Base-by-base conservation (phyloP, 78 protist genomes). In the Dictyostelium firmibasis region DNA sequence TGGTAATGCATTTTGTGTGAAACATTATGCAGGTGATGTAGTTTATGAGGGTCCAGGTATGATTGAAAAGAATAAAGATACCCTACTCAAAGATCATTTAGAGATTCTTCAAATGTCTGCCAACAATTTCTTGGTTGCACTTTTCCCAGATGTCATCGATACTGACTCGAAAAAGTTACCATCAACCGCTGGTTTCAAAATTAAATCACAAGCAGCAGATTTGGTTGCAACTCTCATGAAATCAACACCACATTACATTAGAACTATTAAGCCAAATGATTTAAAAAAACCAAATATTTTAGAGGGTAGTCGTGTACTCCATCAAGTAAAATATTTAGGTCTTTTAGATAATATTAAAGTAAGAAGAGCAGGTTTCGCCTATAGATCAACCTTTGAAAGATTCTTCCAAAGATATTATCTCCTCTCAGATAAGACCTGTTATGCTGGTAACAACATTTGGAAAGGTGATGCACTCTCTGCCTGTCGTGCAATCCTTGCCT, bases 21-120 rank as follows among this genome's bases (percentile, higher is more conserved):
- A 76, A 83, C 99, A 98, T 92, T 98, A 97, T 91, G 99, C 99
- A 10, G 99, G 99, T 74, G 95, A 87, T 25, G 99, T 98, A 27
- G 69, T 62, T 53, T 98, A 98, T 74, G 93, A 96, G 13, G 87
- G 88, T 60, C 89, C 77, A 20, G 96, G 97, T 62, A 96, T 98
- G 92, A 47, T 91, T 38, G 96, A 92, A 41, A 98, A 98, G 97
- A 98, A 98, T 96, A 97, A 95, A 83, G 99, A 98, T 92, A 50
- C 95, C n/a, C 96, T 98, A 7, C 77, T 86, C 57, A 87, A 96
- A 27, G 98, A 93, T 70, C 95, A 92, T 79, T 78, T 87, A 77
- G 96, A 91, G 38, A 57, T 91, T 74, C 84, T 86, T 31, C 96
- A 94, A 69, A 94, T 87, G 79, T 86, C 93, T 11, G 70, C 83